Evolutionary conservation across 345 rosid species (phyloP).

Genomic region (Dipteronia dyeriana): DNA sequence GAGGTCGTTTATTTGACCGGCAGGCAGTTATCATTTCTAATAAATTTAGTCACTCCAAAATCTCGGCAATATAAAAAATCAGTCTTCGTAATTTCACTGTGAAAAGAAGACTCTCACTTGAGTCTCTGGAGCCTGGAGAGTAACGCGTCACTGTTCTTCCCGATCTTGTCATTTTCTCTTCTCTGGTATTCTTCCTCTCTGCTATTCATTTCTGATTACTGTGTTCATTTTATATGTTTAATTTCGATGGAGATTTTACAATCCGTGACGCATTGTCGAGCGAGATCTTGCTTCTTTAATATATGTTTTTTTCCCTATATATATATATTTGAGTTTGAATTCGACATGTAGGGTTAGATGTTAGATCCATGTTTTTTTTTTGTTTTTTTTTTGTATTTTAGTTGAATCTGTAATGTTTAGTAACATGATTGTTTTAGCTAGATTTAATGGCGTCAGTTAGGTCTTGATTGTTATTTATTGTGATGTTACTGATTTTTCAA

Average conservation of each 20-base stretch:
- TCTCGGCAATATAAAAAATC: not conserved
- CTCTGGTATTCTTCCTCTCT: slow-evolving; percentile 19
- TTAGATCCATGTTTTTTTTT: slow-evolving; percentile 26
- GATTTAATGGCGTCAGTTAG: slow-evolving; percentile 9
- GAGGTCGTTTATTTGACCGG: slow-evolving; percentile 36
- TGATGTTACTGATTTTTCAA: not conserved
- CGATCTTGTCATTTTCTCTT: slow-evolving; percentile 18
- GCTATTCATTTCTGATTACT: not conserved
- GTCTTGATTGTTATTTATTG: not conserved
- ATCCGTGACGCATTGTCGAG: slow-evolving; percentile 4
- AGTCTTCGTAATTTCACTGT: slow-evolving; percentile 24
- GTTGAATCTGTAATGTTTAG: not conserved
- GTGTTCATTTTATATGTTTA: not conserved
- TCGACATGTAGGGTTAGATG: not conserved
- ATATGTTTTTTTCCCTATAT: not conserved
- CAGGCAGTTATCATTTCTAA: slow-evolving; percentile 15
- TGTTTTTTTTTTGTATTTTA: not conserved
- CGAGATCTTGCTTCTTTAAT: slow-evolving; percentile 29
- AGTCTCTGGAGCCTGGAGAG: not conserved
- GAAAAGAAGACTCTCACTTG: not conserved
- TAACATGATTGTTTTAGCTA: slow-evolving; percentile 6
- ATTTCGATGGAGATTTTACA: slow-evolving; percentile 4
- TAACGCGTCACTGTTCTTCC: slow-evolving; percentile 14
- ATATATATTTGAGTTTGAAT: not conserved
- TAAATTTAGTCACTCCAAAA: not conserved